Conservation (phyloP, 2,329 filamentous ascomycete species). For the Penicillium aurantiogriseum region DNA sequence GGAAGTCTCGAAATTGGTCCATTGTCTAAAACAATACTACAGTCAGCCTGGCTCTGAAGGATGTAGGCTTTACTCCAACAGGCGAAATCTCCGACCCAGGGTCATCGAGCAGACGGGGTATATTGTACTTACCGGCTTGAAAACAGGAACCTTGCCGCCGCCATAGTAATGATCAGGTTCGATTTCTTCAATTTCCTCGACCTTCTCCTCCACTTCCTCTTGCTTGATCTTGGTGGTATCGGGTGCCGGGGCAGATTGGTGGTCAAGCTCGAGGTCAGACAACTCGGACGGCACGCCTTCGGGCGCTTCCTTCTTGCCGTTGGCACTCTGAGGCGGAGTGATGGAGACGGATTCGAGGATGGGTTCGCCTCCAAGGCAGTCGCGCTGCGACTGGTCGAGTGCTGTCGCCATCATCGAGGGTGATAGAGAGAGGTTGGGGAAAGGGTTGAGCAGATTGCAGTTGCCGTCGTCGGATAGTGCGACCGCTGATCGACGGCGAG, state of each 20-base stretch:
- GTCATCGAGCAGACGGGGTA: background rate
- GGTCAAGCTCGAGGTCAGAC: slow-evolving; percentile 44
- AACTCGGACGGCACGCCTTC: slow-evolving; percentile 43
- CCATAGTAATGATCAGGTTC: slow-evolving; percentile 85
- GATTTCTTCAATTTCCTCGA: slow-evolving; percentile 73
- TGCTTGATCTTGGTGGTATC: slow-evolving; percentile 34
- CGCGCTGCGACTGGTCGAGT: slow-evolving; percentile 33
- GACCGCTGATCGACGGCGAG: slow-evolving; percentile 47
- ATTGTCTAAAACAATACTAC: slow-evolving; percentile 60
- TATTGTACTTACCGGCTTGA: slow-evolving; percentile 68
- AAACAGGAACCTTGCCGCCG: slow-evolving; percentile 79
- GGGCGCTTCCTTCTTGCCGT: slow-evolving; percentile 45
- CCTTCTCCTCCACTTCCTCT: slow-evolving; percentile 58
- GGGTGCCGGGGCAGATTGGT: slow-evolving; percentile 25
- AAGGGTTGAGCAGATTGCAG: slow-evolving; percentile 13
- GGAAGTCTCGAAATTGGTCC: slow-evolving; percentile 92
- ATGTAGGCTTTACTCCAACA: background rate
- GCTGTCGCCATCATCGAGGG: slow-evolving; percentile 36
- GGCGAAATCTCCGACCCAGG: no score
- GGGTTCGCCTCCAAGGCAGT: slow-evolving; percentile 25
- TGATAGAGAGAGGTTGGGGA: slow-evolving; percentile 9
- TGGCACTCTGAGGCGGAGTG: slow-evolving; percentile 45
- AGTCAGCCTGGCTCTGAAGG: slow-evolving; percentile 18
- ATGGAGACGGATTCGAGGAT: slow-evolving; percentile 37
- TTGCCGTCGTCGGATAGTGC: slow-evolving; percentile 41